Base-by-base conservation (phyloP, 2,329 filamentous ascomycete species). In the Tolypocladium ovalisporum region DNA sequence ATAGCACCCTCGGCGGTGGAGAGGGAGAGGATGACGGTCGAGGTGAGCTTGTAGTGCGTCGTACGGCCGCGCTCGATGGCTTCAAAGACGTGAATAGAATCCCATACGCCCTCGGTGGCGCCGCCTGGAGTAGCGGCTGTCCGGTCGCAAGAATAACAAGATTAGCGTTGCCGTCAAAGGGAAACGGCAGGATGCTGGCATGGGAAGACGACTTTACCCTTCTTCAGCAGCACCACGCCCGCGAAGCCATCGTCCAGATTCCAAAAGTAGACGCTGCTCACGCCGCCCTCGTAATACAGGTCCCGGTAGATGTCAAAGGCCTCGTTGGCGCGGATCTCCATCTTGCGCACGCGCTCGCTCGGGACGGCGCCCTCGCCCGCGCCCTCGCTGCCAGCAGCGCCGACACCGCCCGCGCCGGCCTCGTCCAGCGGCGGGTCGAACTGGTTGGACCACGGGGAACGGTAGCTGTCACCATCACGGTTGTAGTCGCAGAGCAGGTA, bases 401-500 rank as follows among this genome's bases (percentile, higher is more conserved):
- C 77, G 3, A 80, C 75, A 34, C 78, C 81, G 32, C 79, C 79
- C 0, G 70, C 69, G 19, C 84, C 82, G 54, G 79, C 81, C 63
- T 81, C 81, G 63, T 89, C 87, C 59, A 96, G 81, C 17, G 91
- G 88, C 22, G 93, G 94, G 71, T 97, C 91, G 73, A 99, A 99
- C 75, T 96, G 89, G 76, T 97, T 97, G 76, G 88, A 94, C 94
- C 94, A 99, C n/a, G 94, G 94, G 63, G 90, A 96, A 61, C 94
- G 88, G 82, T 96, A 96, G 75, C 89, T 95, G 77, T 97, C 93
- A 61, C 94, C 94, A 75, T 99, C 94, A 63, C 94, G 92, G 81
- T 99, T 99, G 82, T 99, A 99, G 82, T 99, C 94, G 80, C 94
- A 99, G 68, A 97, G 88, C 55, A 99, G 85, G 78, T 96, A 99